A percentile compares a stretch with the other conserved stretches of the same genome.
These are phyloP conservation scores for Fusarium camptoceras DNA, from an alignment of 2,329 filamentous ascomycete species.

Conservation along the genomic window DNA sequence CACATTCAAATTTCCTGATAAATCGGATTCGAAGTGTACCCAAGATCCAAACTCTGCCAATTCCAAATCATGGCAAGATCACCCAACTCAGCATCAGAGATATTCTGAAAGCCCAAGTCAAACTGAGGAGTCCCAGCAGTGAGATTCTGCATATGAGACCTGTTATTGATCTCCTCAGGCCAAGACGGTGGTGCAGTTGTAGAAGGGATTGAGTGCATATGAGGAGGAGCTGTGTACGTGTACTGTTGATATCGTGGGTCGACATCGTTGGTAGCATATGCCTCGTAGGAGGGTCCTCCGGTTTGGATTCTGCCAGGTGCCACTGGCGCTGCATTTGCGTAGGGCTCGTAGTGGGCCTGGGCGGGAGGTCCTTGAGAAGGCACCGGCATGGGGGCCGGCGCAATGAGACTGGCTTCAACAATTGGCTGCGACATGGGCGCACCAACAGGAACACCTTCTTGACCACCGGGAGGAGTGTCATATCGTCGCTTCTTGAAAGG, in stretches of 20 bases:
- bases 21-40: conserved; percentile 19
- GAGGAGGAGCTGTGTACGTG: background rate
- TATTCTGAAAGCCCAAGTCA: conserved; percentile 13
- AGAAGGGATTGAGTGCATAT: background rate
- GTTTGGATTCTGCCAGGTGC: background rate
- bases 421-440: background rate
- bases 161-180: background rate
- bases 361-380: background rate
- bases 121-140: background rate
- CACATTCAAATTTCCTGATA: conserved; percentile 1
- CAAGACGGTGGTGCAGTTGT: background rate
- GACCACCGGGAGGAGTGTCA: background rate
- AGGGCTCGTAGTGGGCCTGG: background rate
- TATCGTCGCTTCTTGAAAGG: conserved; percentile 16
- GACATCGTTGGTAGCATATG: background rate
- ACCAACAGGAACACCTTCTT: background rate
- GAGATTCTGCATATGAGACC: background rate
- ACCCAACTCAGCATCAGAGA: conserved; percentile 20
- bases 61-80: conserved; percentile 31
- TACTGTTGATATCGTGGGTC: conserved; percentile 1
- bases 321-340: background rate
- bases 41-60: conserved; percentile 26
- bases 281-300: background rate
- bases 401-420: background rate
- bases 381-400: background rate